These are phyloP conservation scores for Ophiostoma perfectum DNA, from an alignment of 2,329 filamentous ascomycete genomes.

Conservation along the genomic window DNA sequence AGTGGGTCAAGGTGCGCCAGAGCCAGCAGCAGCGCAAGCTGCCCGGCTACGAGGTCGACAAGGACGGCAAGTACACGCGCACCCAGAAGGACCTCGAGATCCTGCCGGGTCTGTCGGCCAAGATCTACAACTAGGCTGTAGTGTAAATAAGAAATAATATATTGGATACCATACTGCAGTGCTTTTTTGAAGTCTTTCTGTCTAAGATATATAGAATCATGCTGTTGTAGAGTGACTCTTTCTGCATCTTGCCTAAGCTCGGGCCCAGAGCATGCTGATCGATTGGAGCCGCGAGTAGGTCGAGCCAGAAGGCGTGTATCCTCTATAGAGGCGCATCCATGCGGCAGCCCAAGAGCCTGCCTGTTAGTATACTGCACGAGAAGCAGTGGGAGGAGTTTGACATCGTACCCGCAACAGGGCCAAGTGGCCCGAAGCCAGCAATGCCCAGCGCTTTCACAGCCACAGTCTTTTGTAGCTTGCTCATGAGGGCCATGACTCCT, in stretches of 20 bases:
- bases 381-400: too few relatives aligned
- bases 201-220: too few relatives aligned
- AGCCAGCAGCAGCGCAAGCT: constrained; percentile 40
- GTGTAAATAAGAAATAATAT: background rate
- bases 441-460: constrained; percentile 61
- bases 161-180: background rate
- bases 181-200: too few relatives aligned
- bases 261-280: background rate
- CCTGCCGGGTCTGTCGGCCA: constrained; percentile 38
- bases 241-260: too few relatives aligned
- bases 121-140: constrained; percentile 34
- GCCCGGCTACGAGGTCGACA: constrained; percentile 33
- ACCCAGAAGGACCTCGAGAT: constrained; percentile 38
- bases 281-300: background rate
- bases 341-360: background rate
- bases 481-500: too few relatives aligned
- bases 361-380: background rate
- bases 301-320: background rate
- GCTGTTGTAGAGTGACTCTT: background rate
- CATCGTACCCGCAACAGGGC: too few relatives aligned
- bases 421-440: constrained; percentile 60
- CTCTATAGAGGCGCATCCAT: background rate
- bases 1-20: constrained; percentile 28
- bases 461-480: too few relatives aligned
- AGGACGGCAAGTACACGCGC: constrained; percentile 36